Evolutionary conservation across 2,329 filamentous ascomycete genomes (phyloP).

Genomic region (Alternaria sp.): DNA sequence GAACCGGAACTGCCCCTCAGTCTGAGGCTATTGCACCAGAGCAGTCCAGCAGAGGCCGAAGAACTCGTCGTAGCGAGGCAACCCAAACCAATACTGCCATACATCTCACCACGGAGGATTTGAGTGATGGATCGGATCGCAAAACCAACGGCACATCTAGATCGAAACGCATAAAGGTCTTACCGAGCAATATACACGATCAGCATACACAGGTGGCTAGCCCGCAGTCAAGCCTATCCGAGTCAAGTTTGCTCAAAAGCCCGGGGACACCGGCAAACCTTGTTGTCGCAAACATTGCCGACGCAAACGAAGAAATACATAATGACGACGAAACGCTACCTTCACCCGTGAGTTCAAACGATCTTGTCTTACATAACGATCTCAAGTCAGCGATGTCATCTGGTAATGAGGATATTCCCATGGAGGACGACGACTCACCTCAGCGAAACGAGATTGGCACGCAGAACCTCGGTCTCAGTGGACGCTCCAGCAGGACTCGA

Average conservation of each 20-base stretch:
- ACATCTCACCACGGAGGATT: not conserved
- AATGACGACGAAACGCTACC: not conserved
- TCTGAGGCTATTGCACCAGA: not conserved
- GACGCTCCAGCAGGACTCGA: constrained; percentile 14
- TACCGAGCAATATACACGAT: not conserved
- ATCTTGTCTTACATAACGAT: not conserved
- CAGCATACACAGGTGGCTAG: not conserved
- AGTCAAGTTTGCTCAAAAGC: not conserved
- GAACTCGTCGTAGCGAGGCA: not conserved
- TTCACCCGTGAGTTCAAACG: not conserved
- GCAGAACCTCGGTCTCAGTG: not conserved
- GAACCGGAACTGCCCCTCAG: not conserved
- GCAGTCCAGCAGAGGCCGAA: not conserved
- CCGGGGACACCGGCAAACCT: not conserved
- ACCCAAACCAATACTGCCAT: not conserved
- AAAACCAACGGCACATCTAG: not conserved
- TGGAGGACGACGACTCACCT: not conserved
- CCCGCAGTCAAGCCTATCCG: not conserved
- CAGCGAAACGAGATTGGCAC: not conserved
- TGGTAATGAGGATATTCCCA: not conserved
- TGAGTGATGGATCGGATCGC: too few relatives aligned
- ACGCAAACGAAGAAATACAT: not conserved
- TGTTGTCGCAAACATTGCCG: not conserved
- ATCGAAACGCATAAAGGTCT: not conserved
- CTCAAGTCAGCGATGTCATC: not conserved